Evolutionary conservation across 495 filamentous ascomycete genomes (phyloP).

Genomic region (Podospora comata): DNA sequence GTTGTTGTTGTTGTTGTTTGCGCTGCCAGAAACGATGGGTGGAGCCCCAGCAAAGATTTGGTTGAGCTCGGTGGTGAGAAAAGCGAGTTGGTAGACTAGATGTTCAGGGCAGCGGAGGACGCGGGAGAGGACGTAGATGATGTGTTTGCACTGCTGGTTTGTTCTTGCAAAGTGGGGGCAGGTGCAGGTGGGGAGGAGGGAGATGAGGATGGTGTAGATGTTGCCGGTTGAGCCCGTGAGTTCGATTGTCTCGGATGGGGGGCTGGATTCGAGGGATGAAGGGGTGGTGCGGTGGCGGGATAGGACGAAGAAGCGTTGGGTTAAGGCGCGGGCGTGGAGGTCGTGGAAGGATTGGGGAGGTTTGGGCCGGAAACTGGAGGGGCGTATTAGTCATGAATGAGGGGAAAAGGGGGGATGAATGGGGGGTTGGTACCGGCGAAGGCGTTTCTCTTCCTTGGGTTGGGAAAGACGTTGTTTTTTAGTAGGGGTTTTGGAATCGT

Average conservation of each 20-base stretch:
- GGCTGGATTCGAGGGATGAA: constrained; percentile 26
- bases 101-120: constrained; percentile 62
- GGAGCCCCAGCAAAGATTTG: constrained; percentile 59
- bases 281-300: constrained; percentile 31
- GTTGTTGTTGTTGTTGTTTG: constrained; percentile 21
- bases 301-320: constrained; percentile 45
- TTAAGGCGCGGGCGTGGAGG: constrained; percentile 39
- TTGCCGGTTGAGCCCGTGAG: constrained; percentile 75
- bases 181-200: constrained; percentile 58
- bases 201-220: constrained; percentile 58
- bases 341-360: constrained; percentile 37
- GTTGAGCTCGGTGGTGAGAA: constrained; percentile 62
- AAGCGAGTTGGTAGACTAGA: constrained; percentile 71
- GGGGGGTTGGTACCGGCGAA: constrained; percentile 33
- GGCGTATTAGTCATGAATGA: constrained; percentile 22
- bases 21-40: constrained; percentile 18
- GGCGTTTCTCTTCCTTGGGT: constrained; percentile 7
- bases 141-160: constrained; percentile 66
- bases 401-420: constrained; percentile 32
- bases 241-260: constrained; percentile 48
- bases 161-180: constrained; percentile 61
- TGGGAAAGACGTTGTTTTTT: not conserved
- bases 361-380: constrained; percentile 34
- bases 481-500: not conserved
- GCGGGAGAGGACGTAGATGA: constrained; percentile 55